These are phyloP conservation scores for Ambrosiella beaveri DNA, from an alignment of 2,329 filamentous ascomycete species.

Conservation along the genomic window DNA sequence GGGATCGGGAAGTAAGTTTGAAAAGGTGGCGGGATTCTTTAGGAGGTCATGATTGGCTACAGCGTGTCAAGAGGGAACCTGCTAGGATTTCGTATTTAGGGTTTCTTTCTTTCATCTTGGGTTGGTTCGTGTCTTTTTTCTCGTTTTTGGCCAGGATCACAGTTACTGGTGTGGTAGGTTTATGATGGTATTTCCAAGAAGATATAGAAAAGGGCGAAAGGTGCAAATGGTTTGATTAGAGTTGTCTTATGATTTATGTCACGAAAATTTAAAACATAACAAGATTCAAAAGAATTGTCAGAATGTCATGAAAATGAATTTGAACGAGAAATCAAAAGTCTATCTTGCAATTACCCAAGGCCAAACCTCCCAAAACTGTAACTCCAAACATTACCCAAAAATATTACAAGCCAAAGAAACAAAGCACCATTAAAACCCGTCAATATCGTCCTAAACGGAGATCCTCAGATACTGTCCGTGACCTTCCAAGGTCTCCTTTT, in stretches of 20 bases:
- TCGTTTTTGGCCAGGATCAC: neutral
- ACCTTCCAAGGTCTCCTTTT: slow-evolving; percentile 7
- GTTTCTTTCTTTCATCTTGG: neutral
- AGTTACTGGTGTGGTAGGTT: neutral
- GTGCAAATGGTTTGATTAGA: too few species aligned
- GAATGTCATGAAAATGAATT: too few species aligned
- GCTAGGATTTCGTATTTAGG: neutral
- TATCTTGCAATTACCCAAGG: too few species aligned
- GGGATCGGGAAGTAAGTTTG: too few species aligned
- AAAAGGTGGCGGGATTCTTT: too few species aligned
- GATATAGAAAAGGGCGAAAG: neutral
- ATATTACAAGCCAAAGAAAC: neutral
- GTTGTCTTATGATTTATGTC: too few species aligned
- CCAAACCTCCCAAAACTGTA: neutral
- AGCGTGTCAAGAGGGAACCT: neutral
- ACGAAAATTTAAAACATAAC: too few species aligned
- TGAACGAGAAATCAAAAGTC: too few species aligned
- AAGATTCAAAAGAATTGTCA: too few species aligned
- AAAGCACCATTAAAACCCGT: neutral
- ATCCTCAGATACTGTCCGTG: slow-evolving; percentile 11
- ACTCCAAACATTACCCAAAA: neutral
- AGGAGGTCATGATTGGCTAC: neutral
- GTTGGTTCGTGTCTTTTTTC: neutral
- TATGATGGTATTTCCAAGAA: neutral
- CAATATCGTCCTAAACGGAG: neutral